Conservation (phyloP, 2,329 filamentous ascomycete species). For the Juglanconis oblonga region DNA sequence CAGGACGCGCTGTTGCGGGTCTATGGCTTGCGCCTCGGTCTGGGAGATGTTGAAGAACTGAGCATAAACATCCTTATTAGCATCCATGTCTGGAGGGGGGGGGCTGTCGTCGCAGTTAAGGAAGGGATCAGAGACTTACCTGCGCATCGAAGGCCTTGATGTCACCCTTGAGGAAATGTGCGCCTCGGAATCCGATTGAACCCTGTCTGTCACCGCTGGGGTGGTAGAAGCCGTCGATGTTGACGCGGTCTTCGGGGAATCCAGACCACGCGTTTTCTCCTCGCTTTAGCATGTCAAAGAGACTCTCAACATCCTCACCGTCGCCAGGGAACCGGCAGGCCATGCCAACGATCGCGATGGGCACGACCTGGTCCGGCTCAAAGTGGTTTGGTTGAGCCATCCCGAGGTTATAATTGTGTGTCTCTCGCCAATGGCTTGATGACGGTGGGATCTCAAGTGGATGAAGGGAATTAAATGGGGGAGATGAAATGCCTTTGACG, state of each 20-base stretch:
- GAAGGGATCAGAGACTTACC: slow-evolving; percentile 29
- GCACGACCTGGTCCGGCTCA: slow-evolving; percentile 13
- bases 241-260: slow-evolving; percentile 65
- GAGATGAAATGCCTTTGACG: neutral
- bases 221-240: slow-evolving; percentile 64
- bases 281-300: slow-evolving; percentile 67
- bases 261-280: slow-evolving; percentile 64
- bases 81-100: too few relatives aligned
- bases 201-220: slow-evolving; percentile 55
- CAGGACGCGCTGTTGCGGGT: slow-evolving; percentile 51
- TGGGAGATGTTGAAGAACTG: slow-evolving; percentile 51
- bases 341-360: slow-evolving; percentile 68
- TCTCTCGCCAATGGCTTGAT: neutral
- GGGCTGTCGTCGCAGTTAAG: neutral
- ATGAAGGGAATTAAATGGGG: too few relatives aligned
- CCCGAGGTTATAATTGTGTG: neutral
- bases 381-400: neutral
- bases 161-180: slow-evolving; percentile 48
- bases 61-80: neutral
- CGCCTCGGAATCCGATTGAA: slow-evolving; percentile 38
- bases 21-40: slow-evolving; percentile 50
- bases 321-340: slow-evolving; percentile 60
- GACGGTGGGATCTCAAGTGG: neutral
- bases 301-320: slow-evolving; percentile 55
- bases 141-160: slow-evolving; percentile 47